Conservation (phyloP, 1,284 basidiomycete genomes). For the Cryptococcus jaspeensis region DNA sequence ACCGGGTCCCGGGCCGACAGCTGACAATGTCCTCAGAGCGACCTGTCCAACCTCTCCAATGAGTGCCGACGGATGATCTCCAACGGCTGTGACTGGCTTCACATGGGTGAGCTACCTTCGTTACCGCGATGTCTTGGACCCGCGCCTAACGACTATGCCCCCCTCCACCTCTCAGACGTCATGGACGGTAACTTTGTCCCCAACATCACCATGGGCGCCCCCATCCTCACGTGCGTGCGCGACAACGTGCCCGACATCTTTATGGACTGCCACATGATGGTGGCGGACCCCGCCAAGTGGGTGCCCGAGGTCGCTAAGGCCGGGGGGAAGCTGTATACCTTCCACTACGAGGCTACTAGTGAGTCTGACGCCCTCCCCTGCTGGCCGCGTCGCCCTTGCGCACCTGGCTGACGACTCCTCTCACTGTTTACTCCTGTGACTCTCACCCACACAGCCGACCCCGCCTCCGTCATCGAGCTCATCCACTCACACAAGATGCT, state of each 20-base stretch:
- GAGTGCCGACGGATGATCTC: constrained; percentile 93
- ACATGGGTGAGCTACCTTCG: constrained; percentile 71
- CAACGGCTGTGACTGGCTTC: constrained; percentile 89
- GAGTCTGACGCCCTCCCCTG: constrained; percentile 40
- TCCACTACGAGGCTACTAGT: constrained; percentile 96
- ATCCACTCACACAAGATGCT: constrained; percentile 73
- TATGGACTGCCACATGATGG: constrained; percentile 99
- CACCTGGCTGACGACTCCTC: background rate
- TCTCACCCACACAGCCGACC: constrained; percentile 53
- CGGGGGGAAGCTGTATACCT: constrained; percentile 92
- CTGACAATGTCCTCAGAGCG: constrained; percentile 56
- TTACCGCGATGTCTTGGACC: background rate
- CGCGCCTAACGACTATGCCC: background rate
- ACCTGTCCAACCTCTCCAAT: constrained; percentile 85
- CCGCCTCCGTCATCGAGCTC: constrained; percentile 67
- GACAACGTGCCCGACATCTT: constrained; percentile 91
- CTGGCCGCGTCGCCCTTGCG: background rate
- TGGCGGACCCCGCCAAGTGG: constrained; percentile 94
- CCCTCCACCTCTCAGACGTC: constrained; percentile 67
- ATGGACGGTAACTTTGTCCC: constrained; percentile 99
- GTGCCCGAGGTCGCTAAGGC: constrained; percentile 93
- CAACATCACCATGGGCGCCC: constrained; percentile 95
- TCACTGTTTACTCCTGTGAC: too few relatives aligned
- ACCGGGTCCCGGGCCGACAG: background rate
- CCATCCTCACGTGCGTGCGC: constrained; percentile 81